Base-by-base conservation (phyloP, 139 green algal species). In the Tetradesmus obliquus region DNA sequence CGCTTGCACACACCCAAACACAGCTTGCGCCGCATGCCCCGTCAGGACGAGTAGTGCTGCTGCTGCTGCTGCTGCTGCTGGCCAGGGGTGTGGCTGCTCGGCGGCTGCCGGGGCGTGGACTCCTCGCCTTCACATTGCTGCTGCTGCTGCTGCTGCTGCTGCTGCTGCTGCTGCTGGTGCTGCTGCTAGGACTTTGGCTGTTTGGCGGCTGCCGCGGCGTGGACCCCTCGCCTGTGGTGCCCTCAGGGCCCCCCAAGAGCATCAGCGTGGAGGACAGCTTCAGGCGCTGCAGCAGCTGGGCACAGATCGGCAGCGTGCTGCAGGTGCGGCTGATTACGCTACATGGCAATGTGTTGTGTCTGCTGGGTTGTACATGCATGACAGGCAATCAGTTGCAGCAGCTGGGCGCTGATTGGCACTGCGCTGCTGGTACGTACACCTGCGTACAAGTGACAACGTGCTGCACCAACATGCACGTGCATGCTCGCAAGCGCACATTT, bases 231-330 rank as follows among this genome's bases (percentile, higher is more conserved):
- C 92, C 94, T n/a, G 96, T 98, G 10, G 76, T 88, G 3, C 88
- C 95, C 22, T 92, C 82, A 15, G 92, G 94, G 0, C 92, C 94
- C 2, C 94, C 96, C 19, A 97, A 97, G 91, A 92, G 84, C n/a
- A 93, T 98, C n/a, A 98, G 95, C 0, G 95, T 97, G 22, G 97
- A 98, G 87, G 96, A 98, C 90, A 94, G 79, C 74, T 97, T 97
- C 93, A 95, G 95, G 81, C 66, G 60, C 51, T 97, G 95, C 87
- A 85, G 79, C 66, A 91, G 79, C 79, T 82, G 94, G 71, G 66
- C 74, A 3, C 94, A 86, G 19, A 93, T 91, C 4, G 53, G 74
- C 17, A 83, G 87, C 10, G 93, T 98, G 58, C 20, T 96, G 86
- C 20, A 72, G 19, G 93, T 97, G 81, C 3, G 45, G 55, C 22